phyloP scores from a whole-genome alignment of 176 grass and related monocot genomes.

The Pontederia paniculata region DNA sequence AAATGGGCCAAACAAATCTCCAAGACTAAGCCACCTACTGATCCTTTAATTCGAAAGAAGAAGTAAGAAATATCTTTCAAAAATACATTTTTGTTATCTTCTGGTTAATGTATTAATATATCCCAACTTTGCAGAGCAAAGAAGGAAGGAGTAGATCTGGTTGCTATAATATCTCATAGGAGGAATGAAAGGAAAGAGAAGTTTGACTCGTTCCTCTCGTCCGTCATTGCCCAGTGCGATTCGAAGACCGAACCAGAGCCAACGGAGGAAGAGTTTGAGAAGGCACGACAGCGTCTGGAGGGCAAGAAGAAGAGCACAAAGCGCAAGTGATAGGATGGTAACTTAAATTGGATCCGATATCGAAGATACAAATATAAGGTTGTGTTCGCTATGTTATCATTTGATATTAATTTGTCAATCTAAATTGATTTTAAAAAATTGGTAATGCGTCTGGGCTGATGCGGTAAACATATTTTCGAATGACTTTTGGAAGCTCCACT shows the following conservation, averaged over 20 bases:
- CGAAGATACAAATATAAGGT: too few species aligned
- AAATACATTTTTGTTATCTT: not conserved
- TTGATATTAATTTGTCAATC: too few species aligned
- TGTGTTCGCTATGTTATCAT: too few species aligned
- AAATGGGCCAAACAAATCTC: conserved; percentile 89
- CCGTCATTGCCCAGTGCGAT: conserved; percentile 61
- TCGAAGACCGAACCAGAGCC: conserved; percentile 41
- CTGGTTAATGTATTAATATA: not conserved
- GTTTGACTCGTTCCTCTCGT: conserved; percentile 78
- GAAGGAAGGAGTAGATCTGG: conserved; percentile 49
- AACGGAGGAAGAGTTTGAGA: conserved; percentile 75
- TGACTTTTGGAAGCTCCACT: too few species aligned
- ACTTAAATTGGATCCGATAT: too few species aligned
- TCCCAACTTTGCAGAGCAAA: conserved; percentile 22
- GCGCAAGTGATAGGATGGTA: conserved; percentile 11
- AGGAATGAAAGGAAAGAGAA: conserved; percentile 46
- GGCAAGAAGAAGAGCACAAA: conserved; percentile 24
- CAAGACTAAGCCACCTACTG: conserved; percentile 65
- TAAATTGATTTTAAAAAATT: too few species aligned
- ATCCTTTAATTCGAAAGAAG: conserved; percentile 56
- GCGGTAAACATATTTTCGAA: too few species aligned
- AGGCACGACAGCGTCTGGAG: conserved; percentile 55
- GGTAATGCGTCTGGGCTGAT: too few species aligned
- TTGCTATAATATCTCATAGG: conserved; percentile 48
- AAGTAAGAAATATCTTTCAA: conserved; percentile 40